Percentiles rank a stretch among this genome's conserved stretches.
Conservation (phyloP, 2,329 filamentous ascomycete species). For the Fusarium austroafricanum region DNA sequence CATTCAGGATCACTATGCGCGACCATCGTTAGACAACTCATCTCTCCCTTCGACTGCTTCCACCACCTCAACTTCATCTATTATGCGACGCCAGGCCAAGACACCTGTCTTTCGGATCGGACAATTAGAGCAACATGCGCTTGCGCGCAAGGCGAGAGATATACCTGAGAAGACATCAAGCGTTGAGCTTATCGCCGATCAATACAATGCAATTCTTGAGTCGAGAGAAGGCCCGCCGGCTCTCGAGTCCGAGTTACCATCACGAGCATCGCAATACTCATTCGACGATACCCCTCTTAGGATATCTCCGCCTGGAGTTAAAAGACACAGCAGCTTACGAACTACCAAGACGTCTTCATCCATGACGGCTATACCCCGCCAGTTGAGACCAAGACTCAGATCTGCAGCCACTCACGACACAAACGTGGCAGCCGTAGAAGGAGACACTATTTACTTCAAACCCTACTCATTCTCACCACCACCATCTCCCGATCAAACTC, state of each 20-base stretch:
- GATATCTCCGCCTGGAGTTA: slow-evolving; percentile 25
- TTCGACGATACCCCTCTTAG: slow-evolving; percentile 28
- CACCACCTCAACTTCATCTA: slow-evolving; percentile 46
- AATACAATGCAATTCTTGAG: slow-evolving; percentile 61
- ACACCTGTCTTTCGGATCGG: slow-evolving; percentile 63
- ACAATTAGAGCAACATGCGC: slow-evolving; percentile 57
- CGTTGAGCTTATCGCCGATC: slow-evolving; percentile 62
- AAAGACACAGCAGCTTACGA: slow-evolving; percentile 12
- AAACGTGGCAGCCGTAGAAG: slow-evolving; percentile 60
- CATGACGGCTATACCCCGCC: slow-evolving; percentile 40
- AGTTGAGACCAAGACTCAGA: slow-evolving; percentile 23
- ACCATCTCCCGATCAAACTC: slow-evolving; percentile 47
- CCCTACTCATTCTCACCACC: slow-evolving; percentile 56
- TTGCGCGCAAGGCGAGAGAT: slow-evolving; percentile 36
- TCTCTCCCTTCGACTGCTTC: slow-evolving; percentile 52
- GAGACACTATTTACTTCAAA: slow-evolving; percentile 61
- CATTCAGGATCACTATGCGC: slow-evolving; percentile 32
- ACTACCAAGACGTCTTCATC: slow-evolving; percentile 32
- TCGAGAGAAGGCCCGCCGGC: slow-evolving; percentile 50
- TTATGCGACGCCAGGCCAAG: slow-evolving; percentile 61
- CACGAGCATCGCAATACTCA: slow-evolving; percentile 18
- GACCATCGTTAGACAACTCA: slow-evolving; percentile 44
- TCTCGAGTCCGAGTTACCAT: slow-evolving; percentile 47
- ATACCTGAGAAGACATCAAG: slow-evolving; percentile 53
- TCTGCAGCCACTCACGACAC: slow-evolving; percentile 59